Evolutionary conservation across 352 stramenopile species (phyloP).

Genomic region (Globisporangium echinulatum): DNA sequence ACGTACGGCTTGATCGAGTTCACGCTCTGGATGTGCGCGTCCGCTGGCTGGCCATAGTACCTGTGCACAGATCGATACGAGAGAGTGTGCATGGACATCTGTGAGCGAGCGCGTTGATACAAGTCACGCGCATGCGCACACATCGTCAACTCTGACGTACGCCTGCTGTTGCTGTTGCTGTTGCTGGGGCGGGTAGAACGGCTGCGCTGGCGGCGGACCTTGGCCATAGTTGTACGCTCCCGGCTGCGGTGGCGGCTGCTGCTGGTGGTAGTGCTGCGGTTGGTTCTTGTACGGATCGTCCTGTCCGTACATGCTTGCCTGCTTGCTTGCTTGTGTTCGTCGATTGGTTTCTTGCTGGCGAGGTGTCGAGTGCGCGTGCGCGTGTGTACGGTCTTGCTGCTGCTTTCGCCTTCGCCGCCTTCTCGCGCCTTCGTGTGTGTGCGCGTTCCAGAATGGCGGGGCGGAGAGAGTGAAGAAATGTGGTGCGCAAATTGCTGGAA

Average conservation of each 20-base stretch:
- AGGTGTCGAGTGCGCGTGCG: neutral
- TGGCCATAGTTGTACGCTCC: constrained; percentile 11
- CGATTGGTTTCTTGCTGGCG: neutral
- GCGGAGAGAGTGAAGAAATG: no score
- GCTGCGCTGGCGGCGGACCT: constrained; percentile 7
- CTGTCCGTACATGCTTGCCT: constrained; percentile 22
- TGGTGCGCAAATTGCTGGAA: no score
- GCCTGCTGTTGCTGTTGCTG: constrained; percentile 18
- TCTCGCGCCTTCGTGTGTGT: neutral
- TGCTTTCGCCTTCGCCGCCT: neutral
- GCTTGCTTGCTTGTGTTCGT: neutral
- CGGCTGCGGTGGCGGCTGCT: constrained; percentile 16
- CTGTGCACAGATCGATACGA: constrained; percentile 8
- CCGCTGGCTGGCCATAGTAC: constrained; percentile 27
- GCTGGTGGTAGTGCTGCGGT: constrained; percentile 4
- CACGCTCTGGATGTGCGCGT: constrained; percentile 36
- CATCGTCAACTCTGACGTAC: neutral
- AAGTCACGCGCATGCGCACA: neutral
- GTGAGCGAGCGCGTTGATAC: no score
- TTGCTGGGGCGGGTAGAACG: constrained; percentile 12
- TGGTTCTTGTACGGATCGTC: constrained; percentile 26
- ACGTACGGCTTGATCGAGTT: constrained; percentile 66
- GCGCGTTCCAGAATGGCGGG: neutral
- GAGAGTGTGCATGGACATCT: neutral
- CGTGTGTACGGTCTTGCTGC: neutral